Evolutionary conservation across 1,139 yeast genomes (phyloP).

Genomic region (Taphrina flavorubra): DNA sequence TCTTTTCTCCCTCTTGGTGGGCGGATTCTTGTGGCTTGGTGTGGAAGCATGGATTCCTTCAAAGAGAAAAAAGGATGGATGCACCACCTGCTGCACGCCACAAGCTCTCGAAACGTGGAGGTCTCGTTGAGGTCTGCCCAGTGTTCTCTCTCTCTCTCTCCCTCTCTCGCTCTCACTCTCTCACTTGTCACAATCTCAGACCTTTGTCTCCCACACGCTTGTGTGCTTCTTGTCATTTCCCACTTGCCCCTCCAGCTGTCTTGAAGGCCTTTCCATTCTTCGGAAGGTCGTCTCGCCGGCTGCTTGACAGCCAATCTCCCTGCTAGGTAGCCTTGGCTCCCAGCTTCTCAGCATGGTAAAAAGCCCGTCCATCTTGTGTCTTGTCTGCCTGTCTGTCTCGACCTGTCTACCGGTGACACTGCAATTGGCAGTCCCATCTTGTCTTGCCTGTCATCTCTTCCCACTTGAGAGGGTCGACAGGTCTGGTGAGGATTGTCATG

Average conservation of each 20-base stretch:
- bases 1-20: not conserved
- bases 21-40: constrained; percentile 1
- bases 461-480: too few species aligned
- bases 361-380: constrained; percentile 9
- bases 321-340: not conserved
- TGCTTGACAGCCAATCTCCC: not conserved
- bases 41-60: not conserved
- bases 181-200: too few species aligned
- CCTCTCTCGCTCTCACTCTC: too few species aligned
- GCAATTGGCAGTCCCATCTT: not conserved
- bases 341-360: not conserved
- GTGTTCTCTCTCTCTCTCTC: too few species aligned
- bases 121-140: too few species aligned
- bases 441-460: not conserved
- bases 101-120: too few species aligned
- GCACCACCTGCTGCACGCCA: too few species aligned
- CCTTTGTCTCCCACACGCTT: not conserved
- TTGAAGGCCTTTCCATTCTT: not conserved
- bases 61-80: not conserved
- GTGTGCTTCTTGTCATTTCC: not conserved
- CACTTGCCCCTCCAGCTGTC: too few species aligned
- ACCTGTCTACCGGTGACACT: not conserved
- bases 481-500: not conserved
- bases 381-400: not conserved
- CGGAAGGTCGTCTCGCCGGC: not conserved